Evolutionary conservation across 2,329 filamentous ascomycete species (phyloP).

Genomic region (Phialophora expanda): DNA sequence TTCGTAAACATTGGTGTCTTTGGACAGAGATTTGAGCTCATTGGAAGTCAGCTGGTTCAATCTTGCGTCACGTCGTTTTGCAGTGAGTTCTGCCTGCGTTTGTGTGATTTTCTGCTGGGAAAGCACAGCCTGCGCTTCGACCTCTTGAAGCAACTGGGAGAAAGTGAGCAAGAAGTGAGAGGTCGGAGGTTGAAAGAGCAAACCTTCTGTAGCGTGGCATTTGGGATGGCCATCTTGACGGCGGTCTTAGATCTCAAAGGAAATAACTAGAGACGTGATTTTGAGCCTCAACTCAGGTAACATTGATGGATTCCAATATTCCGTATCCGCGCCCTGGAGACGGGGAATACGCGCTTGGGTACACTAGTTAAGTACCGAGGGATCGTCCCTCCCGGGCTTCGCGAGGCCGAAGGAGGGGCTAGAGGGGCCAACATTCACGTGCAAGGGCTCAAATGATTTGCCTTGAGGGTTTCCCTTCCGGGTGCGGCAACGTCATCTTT

Average conservation of each 20-base stretch:
- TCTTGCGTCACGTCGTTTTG: conserved; percentile 86
- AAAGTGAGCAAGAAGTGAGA: conserved; percentile 28
- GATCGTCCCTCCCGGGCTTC: conserved; percentile 3
- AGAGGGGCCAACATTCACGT: conserved; percentile 7
- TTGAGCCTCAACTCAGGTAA: conserved; percentile 15
- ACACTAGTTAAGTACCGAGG: neutral
- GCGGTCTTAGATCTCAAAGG: neutral
- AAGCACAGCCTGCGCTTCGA: conserved; percentile 84
- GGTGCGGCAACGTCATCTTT: conserved; percentile 15
- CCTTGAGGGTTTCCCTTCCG: conserved; percentile 5
- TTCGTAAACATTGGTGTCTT: conserved; percentile 83
- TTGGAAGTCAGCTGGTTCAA: conserved; percentile 84
- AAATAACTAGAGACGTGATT: neutral
- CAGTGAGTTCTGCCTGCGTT: conserved; percentile 79
- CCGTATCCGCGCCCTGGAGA: neutral
- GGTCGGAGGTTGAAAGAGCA: conserved; percentile 28
- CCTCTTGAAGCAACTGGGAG: conserved; percentile 82
- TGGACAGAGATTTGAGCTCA: conserved; percentile 77
- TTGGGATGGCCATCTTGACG: conserved; percentile 82
- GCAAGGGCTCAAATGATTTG: conserved; percentile 9
- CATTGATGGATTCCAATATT: conserved; percentile 1
- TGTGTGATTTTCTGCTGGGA: conserved; percentile 92
- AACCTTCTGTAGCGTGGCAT: conserved; percentile 93
- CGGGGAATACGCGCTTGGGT: neutral
- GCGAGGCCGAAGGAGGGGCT: neutral